These are phyloP conservation scores for Aspergillus cavernicola DNA, from an alignment of 495 filamentous ascomycete species.

Conservation along the genomic window DNA sequence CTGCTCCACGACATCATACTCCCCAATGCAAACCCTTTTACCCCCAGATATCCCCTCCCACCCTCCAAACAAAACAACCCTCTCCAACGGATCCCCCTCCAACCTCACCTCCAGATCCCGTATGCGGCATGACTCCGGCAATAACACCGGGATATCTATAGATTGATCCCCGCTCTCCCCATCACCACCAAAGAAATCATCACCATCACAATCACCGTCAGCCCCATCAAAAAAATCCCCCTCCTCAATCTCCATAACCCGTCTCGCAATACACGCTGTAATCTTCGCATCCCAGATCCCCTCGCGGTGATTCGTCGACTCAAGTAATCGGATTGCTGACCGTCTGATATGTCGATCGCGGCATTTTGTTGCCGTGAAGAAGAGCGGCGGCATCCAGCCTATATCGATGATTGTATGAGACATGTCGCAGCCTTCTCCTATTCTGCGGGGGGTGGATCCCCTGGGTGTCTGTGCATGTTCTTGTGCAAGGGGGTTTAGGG, in stretches of 20 bases:
- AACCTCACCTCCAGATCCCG: neutral
- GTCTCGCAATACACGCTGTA: slow-evolving; percentile 17
- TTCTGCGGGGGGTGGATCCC: neutral
- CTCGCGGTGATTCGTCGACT: slow-evolving; percentile 42
- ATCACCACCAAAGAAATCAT: too few species aligned
- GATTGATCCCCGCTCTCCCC: too few species aligned
- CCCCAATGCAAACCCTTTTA: neutral
- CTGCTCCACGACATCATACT: neutral
- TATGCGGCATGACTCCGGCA: neutral
- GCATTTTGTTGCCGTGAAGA: slow-evolving; percentile 53
- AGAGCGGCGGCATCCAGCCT: slow-evolving; percentile 50
- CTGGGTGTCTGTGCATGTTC: too few species aligned
- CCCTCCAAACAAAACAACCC: neutral
- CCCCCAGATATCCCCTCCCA: slow-evolving; percentile 1
- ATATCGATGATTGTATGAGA: slow-evolving; percentile 42
- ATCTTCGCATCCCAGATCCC: slow-evolving; percentile 42
- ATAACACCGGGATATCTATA: neutral
- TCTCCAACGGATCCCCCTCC: slow-evolving; percentile 1
- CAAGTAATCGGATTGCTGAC: slow-evolving; percentile 41
- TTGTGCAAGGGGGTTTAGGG: too few species aligned
- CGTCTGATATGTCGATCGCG: slow-evolving; percentile 44
- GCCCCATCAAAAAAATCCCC: neutral
- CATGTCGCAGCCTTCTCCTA: slow-evolving; percentile 5
- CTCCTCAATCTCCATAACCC: slow-evolving; percentile 41
- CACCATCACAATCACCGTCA: neutral